Evolutionary conservation across 2,329 filamentous ascomycete species (phyloP), one percentile per base, ranked within the genome.

Genomic region (Fusarium chaquense): DNA sequence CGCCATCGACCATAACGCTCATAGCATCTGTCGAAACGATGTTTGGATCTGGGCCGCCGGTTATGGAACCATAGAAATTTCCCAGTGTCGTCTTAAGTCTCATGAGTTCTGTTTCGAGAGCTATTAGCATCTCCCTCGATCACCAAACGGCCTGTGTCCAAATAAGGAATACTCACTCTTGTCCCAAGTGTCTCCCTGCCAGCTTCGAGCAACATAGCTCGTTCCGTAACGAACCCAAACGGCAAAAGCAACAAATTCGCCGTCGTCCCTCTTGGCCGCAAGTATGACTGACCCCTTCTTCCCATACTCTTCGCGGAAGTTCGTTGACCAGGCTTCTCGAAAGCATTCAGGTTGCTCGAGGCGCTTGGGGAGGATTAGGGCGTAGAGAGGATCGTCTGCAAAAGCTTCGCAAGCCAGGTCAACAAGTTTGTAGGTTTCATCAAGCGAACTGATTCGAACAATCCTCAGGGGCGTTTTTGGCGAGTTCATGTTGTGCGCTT

Each of bases 111-210:
- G 9, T 28, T 20, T 7, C 0, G 2, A 2, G 0, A 3, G 2
- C 2, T 0, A 4, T 53, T 2, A 44, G 15, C 1, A 7, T 0
- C 18, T 1, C 2, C 2, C 22, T 7, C 5, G 4, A 12, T 15
- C n/a, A 46, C 1, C 4, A 3, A 12, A 9, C 11, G 10, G 9
- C 28, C 26, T 28, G 26, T 7, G 20, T 7, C 12, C 2, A 3
- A 1, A 3, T 1, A 28, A 11, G 12, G 6, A 9, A 3, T 4
- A 32, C 59, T 35, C 18, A 55, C 65, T 58, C 26, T 69, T 68
- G 6, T 69, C 50, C 32, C 61, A 59, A 18, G 30, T 65, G n/a
- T 68, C 65, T n/a, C 65, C 65, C n/a, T 68, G 65, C 65, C 65
- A 68, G 20, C 65, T 61, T 6, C 10, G 40, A 20, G 65, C 65